A percentile compares a stretch with the other conserved stretches of the same genome.
phyloP scores from a whole-genome alignment of 2,329 filamentous ascomycete species.

The Tothia fuscella region DNA sequence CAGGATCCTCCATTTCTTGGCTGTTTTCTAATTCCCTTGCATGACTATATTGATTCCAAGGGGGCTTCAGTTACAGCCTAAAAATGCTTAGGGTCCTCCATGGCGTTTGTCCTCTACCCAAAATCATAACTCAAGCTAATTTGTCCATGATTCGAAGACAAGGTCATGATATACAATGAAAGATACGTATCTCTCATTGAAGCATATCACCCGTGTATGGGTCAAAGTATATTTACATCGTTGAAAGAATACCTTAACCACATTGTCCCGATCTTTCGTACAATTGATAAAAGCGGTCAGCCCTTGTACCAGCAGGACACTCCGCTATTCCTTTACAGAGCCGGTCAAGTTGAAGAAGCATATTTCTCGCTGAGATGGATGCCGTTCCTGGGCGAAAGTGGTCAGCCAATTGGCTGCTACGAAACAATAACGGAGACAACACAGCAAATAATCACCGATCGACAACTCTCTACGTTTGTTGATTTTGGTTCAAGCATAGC shows the following conservation, averaged over 20 bases:
- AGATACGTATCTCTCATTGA: not conserved
- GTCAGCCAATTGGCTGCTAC: not conserved
- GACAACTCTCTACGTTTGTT: not conserved
- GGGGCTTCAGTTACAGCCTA: no score
- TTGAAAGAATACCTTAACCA: not conserved
- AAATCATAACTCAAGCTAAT: slow-evolving; percentile 11
- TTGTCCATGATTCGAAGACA: slow-evolving; percentile 23
- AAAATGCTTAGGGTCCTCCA: no score
- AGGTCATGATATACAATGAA: slow-evolving; percentile 25
- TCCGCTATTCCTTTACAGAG: slow-evolving; percentile 1
- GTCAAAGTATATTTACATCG: not conserved
- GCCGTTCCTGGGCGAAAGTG: not conserved
- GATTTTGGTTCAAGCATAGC: not conserved
- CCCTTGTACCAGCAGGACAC: not conserved
- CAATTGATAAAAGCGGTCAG: not conserved
- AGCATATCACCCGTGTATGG: not conserved
- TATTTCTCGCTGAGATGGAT: slow-evolving; percentile 1
- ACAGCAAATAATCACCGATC: not conserved
- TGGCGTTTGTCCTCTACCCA: no score
- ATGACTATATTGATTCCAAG: not conserved
- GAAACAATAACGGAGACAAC: slow-evolving; percentile 3
- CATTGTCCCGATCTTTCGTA: slow-evolving; percentile 1
- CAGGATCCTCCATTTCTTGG: not conserved
- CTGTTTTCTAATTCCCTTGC: no score
- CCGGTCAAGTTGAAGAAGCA: slow-evolving; percentile 1